Evolutionary conservation across 1,284 basidiomycete species (phyloP), one percentile per base, ranked within the genome.

Genomic region (Porogramme epimiltina): DNA sequence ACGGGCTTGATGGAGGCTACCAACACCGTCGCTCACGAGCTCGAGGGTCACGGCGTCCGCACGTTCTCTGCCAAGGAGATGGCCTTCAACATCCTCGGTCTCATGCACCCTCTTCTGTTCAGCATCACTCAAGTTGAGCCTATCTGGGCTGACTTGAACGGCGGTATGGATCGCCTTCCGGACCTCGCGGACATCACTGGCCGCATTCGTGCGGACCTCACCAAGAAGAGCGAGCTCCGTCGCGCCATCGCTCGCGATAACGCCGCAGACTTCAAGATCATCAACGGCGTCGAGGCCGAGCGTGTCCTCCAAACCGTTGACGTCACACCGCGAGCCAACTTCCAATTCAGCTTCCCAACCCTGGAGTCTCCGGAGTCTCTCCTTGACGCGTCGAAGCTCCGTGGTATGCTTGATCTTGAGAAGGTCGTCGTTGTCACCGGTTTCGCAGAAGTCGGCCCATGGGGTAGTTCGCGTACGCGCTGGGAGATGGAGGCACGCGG

Each of bases 41-140:
- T 99, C 45, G 96, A 99, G 76, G 84, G 88, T 60, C 84, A 93
- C 59, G 96, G 97, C 62, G 91, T 97, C 56, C 87, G 96, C 62
- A 99, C 97, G 4, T 99, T 98, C 85, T 97, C 94, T 3, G 91
- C 95, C 44, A 98, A 98, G 77, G 96, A 99, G 77, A 99, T 99
- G 96, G 95, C 95, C 3, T 99, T 99, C 86, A 99, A 98, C 76
- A 93, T 99, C 64, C 87, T 99, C 51, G 97, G 96, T 62, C 82
- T 96, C 42, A 97, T 99, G 94, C 97, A 98, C 70, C 96, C 97
- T 39, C 85, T 98, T n/a, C 83, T 99, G 47, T 98, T 98, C 81
- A 98, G 96, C 71, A 95, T 98, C 67, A 97, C 96, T n/a, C 97
- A 99, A 72, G 95, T 99, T 51, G 96, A 99, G 70, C 96, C 96